A percentile compares a stretch with the other conserved stretches of the same genome.
Evolutionary conservation across 1,139 yeast genomes (phyloP).

Genomic region (Trichomonascaceae sp.): DNA sequence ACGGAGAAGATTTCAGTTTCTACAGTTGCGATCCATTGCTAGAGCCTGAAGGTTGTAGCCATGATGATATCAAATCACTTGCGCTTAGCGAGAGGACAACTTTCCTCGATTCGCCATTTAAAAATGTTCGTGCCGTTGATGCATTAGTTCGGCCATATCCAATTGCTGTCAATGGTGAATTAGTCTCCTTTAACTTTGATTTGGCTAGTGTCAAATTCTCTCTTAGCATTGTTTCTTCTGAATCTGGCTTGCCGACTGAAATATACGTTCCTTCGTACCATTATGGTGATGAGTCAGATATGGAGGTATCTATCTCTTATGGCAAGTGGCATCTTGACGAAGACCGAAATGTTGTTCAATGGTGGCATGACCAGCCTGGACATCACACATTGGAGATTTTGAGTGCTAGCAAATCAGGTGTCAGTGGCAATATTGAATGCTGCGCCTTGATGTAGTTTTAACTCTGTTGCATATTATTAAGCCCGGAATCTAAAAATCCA

Average conservation of each 20-base stretch:
- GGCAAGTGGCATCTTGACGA: constrained; percentile 53
- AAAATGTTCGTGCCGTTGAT: constrained; percentile 47
- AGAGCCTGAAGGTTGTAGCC: constrained; percentile 1
- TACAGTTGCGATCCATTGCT: constrained; percentile 42
- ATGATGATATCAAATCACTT: constrained; percentile 1
- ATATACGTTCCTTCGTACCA: constrained; percentile 68
- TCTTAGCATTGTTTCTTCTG: constrained; percentile 37
- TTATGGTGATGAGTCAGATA: constrained; percentile 42
- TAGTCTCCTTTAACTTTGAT: constrained; percentile 50
- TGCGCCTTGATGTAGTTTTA: constrained; percentile 9
- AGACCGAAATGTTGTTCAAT: constrained; percentile 51
- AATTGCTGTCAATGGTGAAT: constrained; percentile 50
- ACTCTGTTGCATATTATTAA: not conserved
- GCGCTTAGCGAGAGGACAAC: constrained; percentile 2
- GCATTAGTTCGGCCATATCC: constrained; percentile 74
- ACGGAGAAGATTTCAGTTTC: constrained; percentile 81
- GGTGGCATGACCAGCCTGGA: constrained; percentile 54
- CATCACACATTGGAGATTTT: constrained; percentile 26
- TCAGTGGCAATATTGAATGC: not conserved
- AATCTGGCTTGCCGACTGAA: constrained; percentile 41
- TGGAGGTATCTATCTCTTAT: constrained; percentile 40
- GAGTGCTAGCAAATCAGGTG: constrained; percentile 3
- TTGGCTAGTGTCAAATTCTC: constrained; percentile 42
- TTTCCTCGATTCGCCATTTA: not conserved
- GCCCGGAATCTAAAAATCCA: constrained; percentile 19